Evolutionary conservation across 768 basidiomycete species (phyloP).

Genomic region (Gyrodon lividus): DNA sequence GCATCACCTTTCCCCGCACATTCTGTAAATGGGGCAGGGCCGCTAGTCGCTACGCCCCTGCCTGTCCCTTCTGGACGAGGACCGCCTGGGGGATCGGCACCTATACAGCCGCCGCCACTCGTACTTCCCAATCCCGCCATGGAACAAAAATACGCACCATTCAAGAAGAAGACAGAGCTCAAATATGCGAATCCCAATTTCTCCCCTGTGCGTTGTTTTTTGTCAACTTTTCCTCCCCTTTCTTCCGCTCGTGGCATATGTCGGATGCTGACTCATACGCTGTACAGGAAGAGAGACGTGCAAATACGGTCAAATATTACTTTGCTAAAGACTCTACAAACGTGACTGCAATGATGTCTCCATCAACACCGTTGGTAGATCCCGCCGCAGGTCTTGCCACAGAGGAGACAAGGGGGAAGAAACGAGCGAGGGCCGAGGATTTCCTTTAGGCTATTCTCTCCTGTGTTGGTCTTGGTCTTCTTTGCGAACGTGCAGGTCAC

Average conservation of each 20-base stretch:
- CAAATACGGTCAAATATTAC: conserved; percentile 62
- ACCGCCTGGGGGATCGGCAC: conserved; percentile 19
- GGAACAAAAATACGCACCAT: conserved; percentile 65
- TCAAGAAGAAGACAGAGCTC: conserved; percentile 74
- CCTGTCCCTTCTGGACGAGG: conserved; percentile 3
- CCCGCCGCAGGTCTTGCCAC: conserved; percentile 30
- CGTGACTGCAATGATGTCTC: conserved; percentile 7
- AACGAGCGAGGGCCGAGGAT: conserved; percentile 84
- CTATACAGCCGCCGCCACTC: conserved; percentile 28
- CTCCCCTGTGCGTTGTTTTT: conserved; percentile 55
- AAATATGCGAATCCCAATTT: conserved; percentile 79
- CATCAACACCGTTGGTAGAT: conserved; percentile 19
- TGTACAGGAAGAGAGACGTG: conserved; percentile 76
- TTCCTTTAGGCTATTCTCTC: conserved; percentile 50
- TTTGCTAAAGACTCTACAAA: conserved; percentile 43
- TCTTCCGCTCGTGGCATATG: neutral
- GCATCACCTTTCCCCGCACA: conserved; percentile 28
- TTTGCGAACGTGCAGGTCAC: conserved; percentile 28
- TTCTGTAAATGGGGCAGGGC: conserved; percentile 20
- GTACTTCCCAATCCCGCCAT: conserved; percentile 55
- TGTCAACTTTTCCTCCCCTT: neutral
- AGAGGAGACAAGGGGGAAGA: conserved; percentile 76
- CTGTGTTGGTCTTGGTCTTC: conserved; percentile 30
- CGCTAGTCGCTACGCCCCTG: conserved; percentile 23
- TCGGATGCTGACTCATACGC: neutral